phyloP scores from a whole-genome alignment of 371 early-diverging fungal genomes.

The Mortierella sp. region DNA sequence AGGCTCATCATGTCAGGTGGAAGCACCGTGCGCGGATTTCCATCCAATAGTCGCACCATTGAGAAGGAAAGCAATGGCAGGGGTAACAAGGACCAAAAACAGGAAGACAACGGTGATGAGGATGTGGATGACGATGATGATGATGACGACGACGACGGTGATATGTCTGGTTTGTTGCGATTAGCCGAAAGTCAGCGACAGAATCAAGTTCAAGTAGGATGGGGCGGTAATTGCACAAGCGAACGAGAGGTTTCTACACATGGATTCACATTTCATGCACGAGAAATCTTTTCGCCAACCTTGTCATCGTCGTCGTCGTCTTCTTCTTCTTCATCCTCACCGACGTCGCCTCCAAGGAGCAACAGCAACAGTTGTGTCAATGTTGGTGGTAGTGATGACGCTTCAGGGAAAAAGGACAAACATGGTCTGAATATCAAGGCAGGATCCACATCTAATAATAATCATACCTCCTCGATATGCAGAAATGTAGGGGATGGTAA shows the following conservation, averaged over 20 bases:
- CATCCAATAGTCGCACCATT: neutral
- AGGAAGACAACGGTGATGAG: constrained; percentile 1
- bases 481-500: neutral
- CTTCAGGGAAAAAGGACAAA: neutral
- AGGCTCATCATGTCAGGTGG: neutral
- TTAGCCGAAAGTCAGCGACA: constrained; percentile 25
- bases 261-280: neutral
- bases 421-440: neutral
- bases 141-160: constrained; percentile 5
- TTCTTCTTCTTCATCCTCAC: neutral
- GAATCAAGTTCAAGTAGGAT: constrained; percentile 10
- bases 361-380: neutral
- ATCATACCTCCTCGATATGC: too few species aligned
- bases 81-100: neutral
- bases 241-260: neutral
- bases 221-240: constrained; percentile 15
- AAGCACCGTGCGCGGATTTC: neutral
- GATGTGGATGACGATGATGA: constrained; percentile 3
- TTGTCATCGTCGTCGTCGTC: neutral
- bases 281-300: constrained; percentile 8
- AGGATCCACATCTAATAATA: too few species aligned
- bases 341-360: neutral
- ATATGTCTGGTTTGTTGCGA: constrained; percentile 8
- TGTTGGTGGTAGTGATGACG: neutral
- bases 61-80: neutral